Evolutionary conservation across 768 basidiomycete genomes (phyloP), one percentile per base, ranked within the genome.

Genomic region (Suillus brevipes): DNA sequence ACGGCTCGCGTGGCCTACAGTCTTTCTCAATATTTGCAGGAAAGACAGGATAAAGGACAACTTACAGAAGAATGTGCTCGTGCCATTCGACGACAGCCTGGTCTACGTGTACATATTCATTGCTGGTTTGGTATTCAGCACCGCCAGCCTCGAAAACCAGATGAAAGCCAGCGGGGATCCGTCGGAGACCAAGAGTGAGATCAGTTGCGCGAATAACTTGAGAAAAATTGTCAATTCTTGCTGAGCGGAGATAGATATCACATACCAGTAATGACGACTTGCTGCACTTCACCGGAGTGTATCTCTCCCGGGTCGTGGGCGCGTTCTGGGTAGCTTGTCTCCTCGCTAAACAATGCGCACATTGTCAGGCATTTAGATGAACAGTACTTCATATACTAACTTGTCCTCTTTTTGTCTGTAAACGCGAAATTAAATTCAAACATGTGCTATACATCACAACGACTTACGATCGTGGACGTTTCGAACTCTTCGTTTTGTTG

Each of bases 91-190:
- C 18, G 10, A 40, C 25, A 8, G n/a, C n/a, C n/a, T 20, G 23
- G 12, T 61, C 28, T 36, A 61, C 10, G 12, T 28, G 36, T 16
- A 65, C 7, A 2, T 38, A 14, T 36, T 65, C 61, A 20, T 31
- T 65, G 18, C 4, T 14, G 1, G 64, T 65, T 28, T 53, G 60
- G 8, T 1, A 52, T 52, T 43, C 25, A 10, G 31, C 2, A 7
- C n/a, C 9, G 0, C 40, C 50, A 0, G 43, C 4, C 18, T 23
- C 12, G 14, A 65, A 4, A 5, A 4, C 18, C 12, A 69, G 47
- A 47, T 61, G 67, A 20, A 70, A 64, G 5, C 69, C 70, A 5
- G 58, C 34, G 5, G 69, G 70, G 8, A 66, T 60, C 1, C 56
- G 60, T 2, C 16, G 28, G 13, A 66, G 43, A 63, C 64, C 65